phyloP scores from a whole-genome alignment of 2,329 filamentous ascomycete genomes.

The Volutella citrinella region DNA sequence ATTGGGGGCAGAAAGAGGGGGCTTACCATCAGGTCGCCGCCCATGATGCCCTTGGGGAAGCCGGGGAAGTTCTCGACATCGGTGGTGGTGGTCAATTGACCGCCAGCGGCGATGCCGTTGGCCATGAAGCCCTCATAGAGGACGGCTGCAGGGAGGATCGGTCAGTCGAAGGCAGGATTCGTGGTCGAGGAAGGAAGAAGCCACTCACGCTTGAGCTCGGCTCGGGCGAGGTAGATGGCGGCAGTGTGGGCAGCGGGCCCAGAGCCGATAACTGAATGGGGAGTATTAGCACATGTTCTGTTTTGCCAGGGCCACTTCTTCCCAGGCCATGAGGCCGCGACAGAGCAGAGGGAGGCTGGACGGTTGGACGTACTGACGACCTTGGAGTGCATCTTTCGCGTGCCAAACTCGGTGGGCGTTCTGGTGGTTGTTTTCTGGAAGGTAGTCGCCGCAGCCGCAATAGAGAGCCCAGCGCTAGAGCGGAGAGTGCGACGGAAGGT shows the following conservation, averaged over 20 bases:
- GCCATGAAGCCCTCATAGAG: conserved; percentile 98
- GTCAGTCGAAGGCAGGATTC: conserved; percentile 15
- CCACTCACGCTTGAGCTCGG: conserved; percentile 81
- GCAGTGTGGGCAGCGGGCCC: conserved; percentile 97
- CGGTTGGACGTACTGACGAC: conserved; percentile 69
- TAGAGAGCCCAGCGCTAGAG: conserved; percentile 70
- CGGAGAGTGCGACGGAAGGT: conserved; percentile 72
- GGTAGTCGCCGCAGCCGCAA: conserved; percentile 64
- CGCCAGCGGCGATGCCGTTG: conserved; percentile 92
- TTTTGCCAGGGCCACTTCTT: too few relatives aligned
- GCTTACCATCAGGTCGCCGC: conserved; percentile 76
- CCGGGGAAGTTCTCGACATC: conserved; percentile 98
- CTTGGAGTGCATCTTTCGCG: conserved; percentile 82
- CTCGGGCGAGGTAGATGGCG: conserved; percentile 91
- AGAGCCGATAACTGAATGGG: conserved; percentile 72
- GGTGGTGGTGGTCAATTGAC: conserved; percentile 96
- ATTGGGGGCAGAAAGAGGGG: neutral
- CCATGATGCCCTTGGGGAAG: conserved; percentile 86
- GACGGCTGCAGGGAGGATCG: conserved; percentile 52
- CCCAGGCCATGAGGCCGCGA: too few relatives aligned
- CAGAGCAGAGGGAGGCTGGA: too few relatives aligned
- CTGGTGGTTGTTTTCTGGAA: conserved; percentile 54
- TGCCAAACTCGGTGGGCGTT: conserved; percentile 35
- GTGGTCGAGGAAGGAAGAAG: neutral
- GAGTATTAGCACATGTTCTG: too few relatives aligned